Percentiles rank a stretch among this genome's conserved stretches.
Evolutionary conservation across 2,329 filamentous ascomycete species (phyloP).

Genomic region (Zalaria obscura): DNA sequence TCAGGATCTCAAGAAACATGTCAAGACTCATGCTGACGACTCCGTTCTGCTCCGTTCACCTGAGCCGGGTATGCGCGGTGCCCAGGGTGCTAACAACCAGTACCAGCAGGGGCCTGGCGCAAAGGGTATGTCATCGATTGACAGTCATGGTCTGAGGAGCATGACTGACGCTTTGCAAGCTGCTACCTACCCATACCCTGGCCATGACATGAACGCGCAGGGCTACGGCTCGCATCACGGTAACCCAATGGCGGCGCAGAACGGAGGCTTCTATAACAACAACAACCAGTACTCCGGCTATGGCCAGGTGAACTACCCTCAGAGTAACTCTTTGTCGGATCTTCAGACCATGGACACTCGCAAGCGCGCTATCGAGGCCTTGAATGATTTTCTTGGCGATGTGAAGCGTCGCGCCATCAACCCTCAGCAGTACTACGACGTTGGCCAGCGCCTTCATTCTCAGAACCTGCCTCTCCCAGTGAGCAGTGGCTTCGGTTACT

Average conservation of each 20-base stretch:
- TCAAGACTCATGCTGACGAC: constrained; percentile 97
- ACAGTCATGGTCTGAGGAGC: constrained; percentile 3
- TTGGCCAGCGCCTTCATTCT: constrained; percentile 75
- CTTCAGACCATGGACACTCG: constrained; percentile 47
- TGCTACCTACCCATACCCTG: constrained; percentile 15
- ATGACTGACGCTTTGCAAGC: constrained; percentile 8
- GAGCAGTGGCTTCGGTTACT: constrained; percentile 19
- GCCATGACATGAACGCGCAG: constrained; percentile 5
- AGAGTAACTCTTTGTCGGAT: constrained; percentile 20
- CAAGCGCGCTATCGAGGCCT: constrained; percentile 67
- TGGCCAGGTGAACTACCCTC: constrained; percentile 32
- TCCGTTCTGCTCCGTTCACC: constrained; percentile 59
- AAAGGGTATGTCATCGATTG: constrained; percentile 7
- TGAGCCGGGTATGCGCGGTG: constrained; percentile 33
- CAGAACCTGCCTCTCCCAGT: constrained; percentile 35
- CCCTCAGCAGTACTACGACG: constrained; percentile 75
- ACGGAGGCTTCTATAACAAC: constrained; percentile 2
- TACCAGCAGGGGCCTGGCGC: constrained; percentile 21
- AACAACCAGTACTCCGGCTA: constrained; percentile 20
- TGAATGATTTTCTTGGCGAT: constrained; percentile 89
- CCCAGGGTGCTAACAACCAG: constrained; percentile 12
- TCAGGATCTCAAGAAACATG: constrained; percentile 97
- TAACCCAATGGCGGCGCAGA: constrained; percentile 9
- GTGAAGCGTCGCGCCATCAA: constrained; percentile 87
- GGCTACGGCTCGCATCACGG: constrained; percentile 14